Evolutionary conservation across 139 green algal genomes (phyloP), one percentile per base, ranked within the genome.

Genomic region (Penium margaritaceum): DNA sequence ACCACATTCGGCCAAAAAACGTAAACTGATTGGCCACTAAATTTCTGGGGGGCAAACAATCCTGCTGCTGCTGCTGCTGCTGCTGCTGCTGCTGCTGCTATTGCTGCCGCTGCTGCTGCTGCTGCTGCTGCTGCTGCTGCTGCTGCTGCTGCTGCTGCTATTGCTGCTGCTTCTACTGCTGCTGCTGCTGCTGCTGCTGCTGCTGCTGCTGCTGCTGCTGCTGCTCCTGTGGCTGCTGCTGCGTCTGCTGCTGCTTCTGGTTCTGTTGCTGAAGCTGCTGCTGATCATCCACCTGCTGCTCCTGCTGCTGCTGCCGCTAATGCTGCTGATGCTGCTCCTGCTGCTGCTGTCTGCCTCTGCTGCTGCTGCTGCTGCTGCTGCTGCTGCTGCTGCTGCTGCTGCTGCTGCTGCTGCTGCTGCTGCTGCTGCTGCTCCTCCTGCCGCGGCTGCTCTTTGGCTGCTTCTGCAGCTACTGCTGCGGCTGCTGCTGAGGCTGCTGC

Each of bases 121-220:
- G n/a, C 46, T 57, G 46, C n/a, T 57, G 46, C 46, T 57, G 46
- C 46, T 57, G 46, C 46, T 57, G 46, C 6, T 57, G 46, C 46
- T 57, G 46, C 46, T 57, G 46, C 46, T 57, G 46, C 46, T 5
- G 6, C 46, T 57, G 46, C 19, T 57, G 46, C 46, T 57, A 21
- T 21, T 57, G 46, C 46, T 57, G 46, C 46, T 57, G 46, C 46
- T 21, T 2, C 46, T 29, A 21, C 24, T 57, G 46, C 5, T 57
- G 46, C 46, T 55, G 24, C 44, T 57, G 12, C 46, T 12, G 3
- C 46, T 57, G 46, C 6, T 57, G 46, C 2, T 57, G 46, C 5
- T 57, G 46, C 46, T 57, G 5, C 46, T 21, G n/a, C 46, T 2
- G 19, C 24, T 21, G 24, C 46, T 21, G 24, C 46, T 57, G 46